Conservation (phyloP, 2,329 filamentous ascomycete species). For the Talaromyces amestolkiae region DNA sequence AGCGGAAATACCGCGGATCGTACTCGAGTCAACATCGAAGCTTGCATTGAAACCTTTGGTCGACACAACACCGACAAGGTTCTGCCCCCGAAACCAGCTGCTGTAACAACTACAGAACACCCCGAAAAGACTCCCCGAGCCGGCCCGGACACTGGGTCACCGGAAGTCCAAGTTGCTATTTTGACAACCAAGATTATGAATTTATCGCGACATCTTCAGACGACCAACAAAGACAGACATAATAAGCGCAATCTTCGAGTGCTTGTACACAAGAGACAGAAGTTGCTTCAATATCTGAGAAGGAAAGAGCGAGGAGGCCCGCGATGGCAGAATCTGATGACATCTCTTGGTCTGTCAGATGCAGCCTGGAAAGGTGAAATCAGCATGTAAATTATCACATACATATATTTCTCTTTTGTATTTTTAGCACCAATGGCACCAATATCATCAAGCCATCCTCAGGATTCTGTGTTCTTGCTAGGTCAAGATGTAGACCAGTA, state of each 20-base stretch:
- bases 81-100: constrained; percentile 60
- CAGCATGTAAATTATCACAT: constrained; percentile 53
- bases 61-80: constrained; percentile 79
- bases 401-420: constrained; percentile 6
- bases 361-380: constrained; percentile 92
- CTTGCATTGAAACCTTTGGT: constrained; percentile 84
- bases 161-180: constrained; percentile 96
- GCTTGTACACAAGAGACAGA: constrained; percentile 85
- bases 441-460: neutral
- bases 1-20: constrained; percentile 77
- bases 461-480: neutral
- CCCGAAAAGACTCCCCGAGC: constrained; percentile 60
- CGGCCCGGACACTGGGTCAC: constrained; percentile 91
- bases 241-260: constrained; percentile 88
- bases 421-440: constrained; percentile 3
- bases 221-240: constrained; percentile 79
- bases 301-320: constrained; percentile 86
- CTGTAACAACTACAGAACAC: constrained; percentile 43
- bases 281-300: constrained; percentile 80
- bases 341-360: constrained; percentile 79
- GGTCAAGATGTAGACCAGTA: neutral
- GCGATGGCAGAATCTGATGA: constrained; percentile 81
- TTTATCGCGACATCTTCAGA: constrained; percentile 68
- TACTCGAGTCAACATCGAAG: constrained; percentile 75
- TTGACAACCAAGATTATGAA: constrained; percentile 89